Base-by-base conservation (phyloP, 2,329 filamentous ascomycete genomes). In the Phialocephala sp. region DNA sequence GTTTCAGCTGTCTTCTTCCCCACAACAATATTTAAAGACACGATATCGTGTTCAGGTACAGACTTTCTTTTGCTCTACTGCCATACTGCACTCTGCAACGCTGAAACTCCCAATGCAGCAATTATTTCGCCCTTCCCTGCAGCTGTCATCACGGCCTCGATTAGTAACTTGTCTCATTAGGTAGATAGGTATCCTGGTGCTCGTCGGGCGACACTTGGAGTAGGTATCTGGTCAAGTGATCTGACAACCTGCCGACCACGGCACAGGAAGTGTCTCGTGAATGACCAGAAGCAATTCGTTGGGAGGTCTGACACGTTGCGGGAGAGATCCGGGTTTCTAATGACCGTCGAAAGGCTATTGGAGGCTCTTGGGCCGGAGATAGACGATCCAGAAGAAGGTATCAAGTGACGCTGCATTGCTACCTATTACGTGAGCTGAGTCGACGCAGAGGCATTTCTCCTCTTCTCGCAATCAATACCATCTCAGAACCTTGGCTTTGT, bases 401-500 rank as follows among this genome's bases (percentile, higher is more conserved):
- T 60, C 57, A 50, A 55, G 24, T 35, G 43, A 36, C 41, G 2
- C 37, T 37, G 39, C 20, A 55, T 56, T 55, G 27, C 27, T 59
- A 56, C 32, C 59, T 24, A 50, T n/a, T 54, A 37, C 45, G 24
- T 12, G 12, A 24, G 55, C 67, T 68, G 66, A 69, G 63, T 65
- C 50, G 20, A 36, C 18, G 36, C 24, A 97, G 94, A 98, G 80
- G 92, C 92, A 4, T 97, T 97, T 75, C 80, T 94, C 43, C 84
- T 97, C 63, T 97, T 97, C 81, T 90, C 92, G 52, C 88, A 91
- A 75, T 80, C 87, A 20, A 86, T 92, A 32, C 88, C 91, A 0
- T 91, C 90, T 14, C 87, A 88, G 62, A 89, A 93, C 72, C 88
- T 98, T 11, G 95, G 94, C 74, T 95, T 97, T 78, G 80, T 98